Base-by-base conservation (phyloP, 257 asterid genomes). In the Knoxia roxburghii region DNA sequence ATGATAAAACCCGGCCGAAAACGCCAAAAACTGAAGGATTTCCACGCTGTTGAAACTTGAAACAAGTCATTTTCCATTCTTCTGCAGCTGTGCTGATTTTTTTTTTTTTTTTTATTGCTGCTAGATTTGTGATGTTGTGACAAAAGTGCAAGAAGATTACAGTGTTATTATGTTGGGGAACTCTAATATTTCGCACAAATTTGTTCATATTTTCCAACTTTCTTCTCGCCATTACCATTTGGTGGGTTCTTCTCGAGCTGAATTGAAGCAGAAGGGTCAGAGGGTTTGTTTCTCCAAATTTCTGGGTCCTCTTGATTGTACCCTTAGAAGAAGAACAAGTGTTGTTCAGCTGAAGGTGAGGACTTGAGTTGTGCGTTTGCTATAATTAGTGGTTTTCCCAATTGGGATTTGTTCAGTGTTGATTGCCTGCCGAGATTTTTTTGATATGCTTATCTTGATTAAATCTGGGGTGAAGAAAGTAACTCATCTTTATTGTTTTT, bases 121-220 rank as follows among this genome's bases (percentile, higher is more conserved):
- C 57, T 2, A 51, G 5, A 48, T 64, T 30, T n/a, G n/a, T 64
- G 69, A 64, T 64, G 46, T 51, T 32, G 54, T 48, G 45, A 45
- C 41, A 48, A 15, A 56, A 30, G 20, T 48, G 68, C 35, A 41
- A 29, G 64, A 73, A 29, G 70, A 77, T 13, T 57, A 32, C 14
- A 17, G n/a, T 33, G 1, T 20, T 59, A 59, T 39, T 60, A 77
- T 77, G 82, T 73, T 73, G 73, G 73, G 73, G 20, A 32, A 65
- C 75, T 69, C 75, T 51, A 37, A 65, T 49, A 65, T 60, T 62
- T 33, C 78, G 52, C 67, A 21, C 46, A 61, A 67, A 24, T 46
- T 60, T 76, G 49, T 21, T 57, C 18, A 65, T 49, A 9, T 29
- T 48, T 51, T 30, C 6, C 69, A 33, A n/a, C 10, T 64, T 18